phyloP scores from a whole-genome alignment of 768 basidiomycete genomes.

The Pilatotrama ljubarskyi region DNA sequence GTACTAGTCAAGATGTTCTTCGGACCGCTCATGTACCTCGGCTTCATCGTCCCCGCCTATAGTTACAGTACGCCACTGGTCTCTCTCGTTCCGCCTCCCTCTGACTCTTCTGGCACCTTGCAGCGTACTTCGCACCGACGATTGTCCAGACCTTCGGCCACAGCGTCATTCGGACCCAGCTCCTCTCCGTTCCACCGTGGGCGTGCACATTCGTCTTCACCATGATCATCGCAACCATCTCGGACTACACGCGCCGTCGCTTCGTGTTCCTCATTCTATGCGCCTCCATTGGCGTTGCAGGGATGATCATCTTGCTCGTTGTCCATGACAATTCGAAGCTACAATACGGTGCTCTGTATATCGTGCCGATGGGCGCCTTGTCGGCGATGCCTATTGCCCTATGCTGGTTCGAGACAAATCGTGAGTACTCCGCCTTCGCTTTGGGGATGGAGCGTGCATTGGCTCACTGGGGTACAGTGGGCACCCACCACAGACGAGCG shows the following conservation, averaged over 20 bases:
- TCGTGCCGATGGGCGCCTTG: conserved; percentile 22
- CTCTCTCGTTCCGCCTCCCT: no score
- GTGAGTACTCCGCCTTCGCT: conserved; percentile 2
- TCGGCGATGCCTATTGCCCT: conserved; percentile 26
- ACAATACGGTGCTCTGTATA: conserved; percentile 27
- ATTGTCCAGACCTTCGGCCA: conserved; percentile 28
- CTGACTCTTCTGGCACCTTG: not conserved
- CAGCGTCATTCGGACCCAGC: conserved; percentile 28
- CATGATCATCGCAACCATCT: conserved; percentile 23
- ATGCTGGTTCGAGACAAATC: conserved; percentile 30
- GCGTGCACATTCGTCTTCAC: conserved; percentile 28
- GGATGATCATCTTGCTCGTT: conserved; percentile 24
- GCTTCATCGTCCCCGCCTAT: conserved; percentile 31
- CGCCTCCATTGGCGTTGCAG: conserved; percentile 19
- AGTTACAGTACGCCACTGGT: conserved; percentile 24
- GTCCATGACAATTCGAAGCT: conserved; percentile 22
- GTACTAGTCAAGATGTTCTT: conserved; percentile 28
- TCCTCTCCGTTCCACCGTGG: conserved; percentile 33
- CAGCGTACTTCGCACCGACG: conserved; percentile 28
- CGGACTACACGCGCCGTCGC: conserved; percentile 24
- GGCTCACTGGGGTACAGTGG: conserved; percentile 18
- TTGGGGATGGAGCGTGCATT: not conserved
- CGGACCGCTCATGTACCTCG: conserved; percentile 34
- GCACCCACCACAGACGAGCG: conserved; percentile 26
- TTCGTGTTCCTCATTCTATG: conserved; percentile 23